Evolutionary conservation across 106 monocot genomes (phyloP), one percentile per base, ranked within the genome.

Genomic region (Dendrobium catenatum): DNA sequence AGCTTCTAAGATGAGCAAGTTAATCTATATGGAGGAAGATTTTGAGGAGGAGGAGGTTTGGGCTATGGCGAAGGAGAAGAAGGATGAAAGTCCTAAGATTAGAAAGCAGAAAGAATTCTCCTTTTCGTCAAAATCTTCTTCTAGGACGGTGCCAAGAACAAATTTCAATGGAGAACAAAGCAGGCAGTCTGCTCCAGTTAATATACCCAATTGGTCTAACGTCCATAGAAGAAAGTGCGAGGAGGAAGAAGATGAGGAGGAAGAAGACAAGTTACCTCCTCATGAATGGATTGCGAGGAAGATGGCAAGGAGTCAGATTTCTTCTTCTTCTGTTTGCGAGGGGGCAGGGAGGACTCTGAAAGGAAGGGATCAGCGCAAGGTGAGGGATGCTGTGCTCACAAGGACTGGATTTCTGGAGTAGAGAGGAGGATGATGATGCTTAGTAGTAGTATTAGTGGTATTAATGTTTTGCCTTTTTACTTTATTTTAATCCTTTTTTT

Each of bases 321-420:
- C 87, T n/a, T 88, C 90, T 3, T 90, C 83, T 84, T 90, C 90
- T 11, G 82, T 90, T 42, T 86, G 81, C 51, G 90, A 90, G 76
- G 90, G 90, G 0, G 85, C 70, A 17, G 90, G 90, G 84, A 88
- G 90, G 81, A 90, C 90, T 2, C 82, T 90, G 75, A 90, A 90
- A 58, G 90, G 90, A 9, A 88, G 88, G 48, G 90, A 90, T 33
- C 85, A 88, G 76, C 86, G 85, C 80, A 90, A 78, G 82, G 86
- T 90, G 55, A 86, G 90, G 86, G 87, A 88, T 79, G 90, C 88
- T 67, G 84, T 90, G 54, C 90, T 88, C 49, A 84, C 83, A 9
- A 88, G 77, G 55, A 90, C 90, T 64, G 90, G 90, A 13, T 90
- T 90, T 81, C 31, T 90, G 19, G 90, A 88, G 82, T 85, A 40